phyloP scores from a whole-genome alignment of 108 stramenopile genomes.

The Skeletonema costatum region DNA sequence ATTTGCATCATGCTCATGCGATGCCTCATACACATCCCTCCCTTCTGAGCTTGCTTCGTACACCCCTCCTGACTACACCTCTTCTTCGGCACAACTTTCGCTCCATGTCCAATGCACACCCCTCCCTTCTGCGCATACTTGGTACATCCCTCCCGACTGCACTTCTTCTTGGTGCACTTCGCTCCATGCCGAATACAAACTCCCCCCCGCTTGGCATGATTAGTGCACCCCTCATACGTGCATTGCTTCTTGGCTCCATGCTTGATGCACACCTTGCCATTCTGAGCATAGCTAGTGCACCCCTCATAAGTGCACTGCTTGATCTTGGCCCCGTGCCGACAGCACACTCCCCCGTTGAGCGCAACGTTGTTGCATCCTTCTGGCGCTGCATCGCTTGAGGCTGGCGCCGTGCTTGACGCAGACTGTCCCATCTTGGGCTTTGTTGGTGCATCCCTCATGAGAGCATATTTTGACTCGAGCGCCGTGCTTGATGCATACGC shows the following conservation, averaged over 20 bases:
- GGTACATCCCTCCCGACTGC: not conserved
- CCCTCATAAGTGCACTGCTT: not conserved
- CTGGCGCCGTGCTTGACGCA: not conserved
- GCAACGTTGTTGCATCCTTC: not conserved
- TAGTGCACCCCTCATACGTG: not conserved
- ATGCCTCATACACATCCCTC: conserved; percentile 4
- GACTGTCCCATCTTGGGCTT: not conserved
- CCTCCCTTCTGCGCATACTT: conserved; percentile 5
- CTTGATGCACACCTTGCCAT: not conserved
- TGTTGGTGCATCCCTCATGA: not conserved
- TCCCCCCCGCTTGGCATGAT: not conserved
- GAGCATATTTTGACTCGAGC: not conserved
- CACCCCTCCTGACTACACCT: conserved; percentile 1
- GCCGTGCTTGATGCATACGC: not conserved
- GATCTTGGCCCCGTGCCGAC: not conserved
- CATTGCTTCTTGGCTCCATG: not conserved
- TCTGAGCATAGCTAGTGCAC: not conserved
- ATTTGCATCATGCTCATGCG: no score
- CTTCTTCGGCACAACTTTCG: not conserved
- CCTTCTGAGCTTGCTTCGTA: conserved; percentile 2
- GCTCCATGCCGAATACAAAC: conserved; percentile 3
- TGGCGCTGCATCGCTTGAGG: not conserved
- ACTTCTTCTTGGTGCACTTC: not conserved
- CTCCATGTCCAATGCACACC: not conserved
- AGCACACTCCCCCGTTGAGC: not conserved